These are phyloP conservation scores for Desmodesmus armatus DNA, from an alignment of 139 green algal species.

Conservation along the genomic window DNA sequence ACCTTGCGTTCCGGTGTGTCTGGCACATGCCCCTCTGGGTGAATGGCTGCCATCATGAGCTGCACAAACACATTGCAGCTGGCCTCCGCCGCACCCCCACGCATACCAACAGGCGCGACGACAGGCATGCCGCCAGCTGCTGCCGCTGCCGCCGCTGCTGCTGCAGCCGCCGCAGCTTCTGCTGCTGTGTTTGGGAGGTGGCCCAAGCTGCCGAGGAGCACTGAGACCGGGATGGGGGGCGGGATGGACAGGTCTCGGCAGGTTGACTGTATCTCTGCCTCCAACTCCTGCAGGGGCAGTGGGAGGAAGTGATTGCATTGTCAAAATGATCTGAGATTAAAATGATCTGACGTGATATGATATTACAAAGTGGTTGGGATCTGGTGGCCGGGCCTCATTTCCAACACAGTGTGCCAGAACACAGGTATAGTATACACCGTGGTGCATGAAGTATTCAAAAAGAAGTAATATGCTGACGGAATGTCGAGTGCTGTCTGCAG, in stretches of 20 bases:
- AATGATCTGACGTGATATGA: no score
- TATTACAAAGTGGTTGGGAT: no score
- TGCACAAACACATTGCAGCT: slow-evolving; percentile 39
- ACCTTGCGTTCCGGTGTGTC: slow-evolving; percentile 48
- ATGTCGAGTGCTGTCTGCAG: no score
- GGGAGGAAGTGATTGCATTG: no score
- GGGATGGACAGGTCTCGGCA: slow-evolving; percentile 30
- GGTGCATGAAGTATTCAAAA: no score
- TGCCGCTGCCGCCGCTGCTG: not conserved
- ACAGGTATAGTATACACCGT: no score
- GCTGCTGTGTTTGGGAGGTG: not conserved
- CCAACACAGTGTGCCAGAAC: not conserved
- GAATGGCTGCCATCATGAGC: slow-evolving; percentile 36
- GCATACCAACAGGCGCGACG: not conserved
- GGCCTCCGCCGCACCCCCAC: slow-evolving; percentile 11
- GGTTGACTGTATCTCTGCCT: slow-evolving; percentile 5
- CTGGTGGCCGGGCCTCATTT: not conserved
- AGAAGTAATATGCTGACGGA: no score
- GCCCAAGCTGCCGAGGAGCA: slow-evolving; percentile 29
- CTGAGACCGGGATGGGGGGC: slow-evolving; percentile 28
- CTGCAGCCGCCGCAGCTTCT: not conserved
- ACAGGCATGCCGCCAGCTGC: no score
- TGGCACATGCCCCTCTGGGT: slow-evolving; percentile 22
- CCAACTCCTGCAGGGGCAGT: slow-evolving; percentile 45
- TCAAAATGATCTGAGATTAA: no score